phyloP scores from a whole-genome alignment of 2,329 filamentous ascomycete species.

The Hymenoscyphus repandus region DNA sequence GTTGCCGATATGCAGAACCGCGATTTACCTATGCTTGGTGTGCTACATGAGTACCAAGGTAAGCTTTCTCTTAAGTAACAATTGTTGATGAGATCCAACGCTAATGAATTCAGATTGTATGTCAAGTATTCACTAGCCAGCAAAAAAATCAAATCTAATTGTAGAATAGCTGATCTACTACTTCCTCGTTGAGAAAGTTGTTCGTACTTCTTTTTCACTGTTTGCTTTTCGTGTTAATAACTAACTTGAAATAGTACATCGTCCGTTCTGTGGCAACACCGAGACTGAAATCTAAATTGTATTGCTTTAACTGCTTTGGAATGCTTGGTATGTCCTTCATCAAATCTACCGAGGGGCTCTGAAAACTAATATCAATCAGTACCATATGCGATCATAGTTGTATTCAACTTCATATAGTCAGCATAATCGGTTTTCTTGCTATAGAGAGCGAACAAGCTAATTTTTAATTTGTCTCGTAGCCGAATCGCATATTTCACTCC shows the following conservation, averaged over 20 bases:
- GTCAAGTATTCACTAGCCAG: too few species aligned
- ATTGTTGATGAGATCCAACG: background rate
- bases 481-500: slow-evolving; percentile 40
- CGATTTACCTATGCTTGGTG: slow-evolving; percentile 49
- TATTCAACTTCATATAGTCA: slow-evolving; percentile 37
- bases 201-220: slow-evolving; percentile 43
- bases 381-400: slow-evolving; percentile 17
- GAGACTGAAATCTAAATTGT: slow-evolving; percentile 50
- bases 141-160: background rate
- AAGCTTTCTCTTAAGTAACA: background rate
- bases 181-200: slow-evolving; percentile 59
- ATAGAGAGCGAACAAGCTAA: background rate
- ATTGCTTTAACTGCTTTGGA: slow-evolving; percentile 55
- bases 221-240: background rate
- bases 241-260: slow-evolving; percentile 27
- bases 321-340: slow-evolving; percentile 39
- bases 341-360: background rate
- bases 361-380: slow-evolving; percentile 4
- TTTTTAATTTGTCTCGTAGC: slow-evolving; percentile 11
- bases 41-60: slow-evolving; percentile 8
- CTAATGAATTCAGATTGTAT: background rate
- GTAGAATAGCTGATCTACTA: slow-evolving; percentile 46
- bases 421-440: slow-evolving; percentile 29
- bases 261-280: slow-evolving; percentile 31
- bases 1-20: slow-evolving; percentile 46